A percentile compares a stretch with the other conserved stretches of the same genome.
These are phyloP conservation scores for Trichosporon faecale DNA, from an alignment of 1,284 basidiomycete species.

Conservation along the genomic window DNA sequence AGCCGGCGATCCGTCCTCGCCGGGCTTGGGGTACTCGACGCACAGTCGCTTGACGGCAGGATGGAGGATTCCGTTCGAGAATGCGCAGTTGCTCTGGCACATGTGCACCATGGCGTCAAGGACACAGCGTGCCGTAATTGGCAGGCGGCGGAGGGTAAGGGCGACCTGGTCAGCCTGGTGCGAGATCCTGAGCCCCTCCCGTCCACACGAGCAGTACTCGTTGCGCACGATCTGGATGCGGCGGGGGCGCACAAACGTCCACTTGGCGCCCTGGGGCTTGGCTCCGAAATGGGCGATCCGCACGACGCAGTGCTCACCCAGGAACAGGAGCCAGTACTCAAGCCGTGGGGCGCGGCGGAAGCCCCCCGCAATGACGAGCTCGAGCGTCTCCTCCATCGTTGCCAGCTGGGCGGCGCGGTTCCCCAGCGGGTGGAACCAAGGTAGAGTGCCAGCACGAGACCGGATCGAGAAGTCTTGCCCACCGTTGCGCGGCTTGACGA, in stretches of 20 bases:
- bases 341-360: background rate
- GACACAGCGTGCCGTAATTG: background rate
- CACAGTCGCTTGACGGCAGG: background rate
- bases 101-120: background rate
- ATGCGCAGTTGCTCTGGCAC: background rate
- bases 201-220: background rate
- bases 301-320: background rate
- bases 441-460: background rate
- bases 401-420: background rate
- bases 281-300: background rate
- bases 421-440: background rate
- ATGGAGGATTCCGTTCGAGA: background rate
- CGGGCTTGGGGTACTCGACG: background rate
- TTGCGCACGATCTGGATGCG: background rate
- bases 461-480: background rate
- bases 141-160: background rate
- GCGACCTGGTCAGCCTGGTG: background rate
- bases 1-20: background rate
- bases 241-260: background rate
- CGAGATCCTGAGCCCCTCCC: background rate
- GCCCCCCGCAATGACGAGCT: background rate
- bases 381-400: background rate
- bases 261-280: background rate
- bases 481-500: background rate
- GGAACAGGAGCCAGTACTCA: background rate